Conservation (phyloP, 2,329 filamentous ascomycete genomes). For the Cryphonectria radicalis region DNA sequence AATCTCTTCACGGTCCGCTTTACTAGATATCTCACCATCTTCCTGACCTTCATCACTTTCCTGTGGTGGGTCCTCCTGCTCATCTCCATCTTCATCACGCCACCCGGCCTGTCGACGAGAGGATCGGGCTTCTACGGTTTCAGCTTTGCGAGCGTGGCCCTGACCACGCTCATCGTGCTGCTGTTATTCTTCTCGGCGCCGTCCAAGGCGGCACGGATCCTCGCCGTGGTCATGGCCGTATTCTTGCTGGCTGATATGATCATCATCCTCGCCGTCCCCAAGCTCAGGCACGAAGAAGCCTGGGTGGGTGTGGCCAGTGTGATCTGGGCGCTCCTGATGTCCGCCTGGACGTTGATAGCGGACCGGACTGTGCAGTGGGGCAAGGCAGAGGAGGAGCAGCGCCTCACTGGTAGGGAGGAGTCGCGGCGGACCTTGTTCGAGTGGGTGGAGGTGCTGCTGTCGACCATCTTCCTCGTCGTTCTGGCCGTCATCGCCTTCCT, state of each 20-base stretch:
- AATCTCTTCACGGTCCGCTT: slow-evolving; percentile 91
- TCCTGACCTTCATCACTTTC: slow-evolving; percentile 76
- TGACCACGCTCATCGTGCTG: slow-evolving; percentile 74
- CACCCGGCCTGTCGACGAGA: slow-evolving; percentile 80
- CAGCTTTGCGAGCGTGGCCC: slow-evolving; percentile 77
- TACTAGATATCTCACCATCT: slow-evolving; percentile 75
- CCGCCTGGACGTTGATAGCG: slow-evolving; percentile 76
- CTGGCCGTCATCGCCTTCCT: slow-evolving; percentile 73
- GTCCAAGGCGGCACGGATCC: slow-evolving; percentile 76
- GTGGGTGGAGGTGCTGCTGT: slow-evolving; percentile 80
- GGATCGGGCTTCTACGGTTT: slow-evolving; percentile 95
- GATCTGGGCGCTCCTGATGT: slow-evolving; percentile 79
- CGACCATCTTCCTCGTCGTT: slow-evolving; percentile 71
- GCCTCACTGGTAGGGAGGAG: slow-evolving; percentile 87
- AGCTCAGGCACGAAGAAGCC: slow-evolving; percentile 80
- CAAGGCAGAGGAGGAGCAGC: slow-evolving; percentile 89
- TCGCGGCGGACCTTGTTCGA: slow-evolving; percentile 79
- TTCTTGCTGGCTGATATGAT: slow-evolving; percentile 77
- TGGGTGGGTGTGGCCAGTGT: slow-evolving; percentile 90
- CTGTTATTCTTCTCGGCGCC: slow-evolving; percentile 89
- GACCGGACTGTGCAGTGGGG: slow-evolving; percentile 89
- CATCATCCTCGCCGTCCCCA: slow-evolving; percentile 75
- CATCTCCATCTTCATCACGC: slow-evolving; percentile 89
- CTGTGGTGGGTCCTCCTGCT: slow-evolving; percentile 92
- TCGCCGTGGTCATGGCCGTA: slow-evolving; percentile 68